Base-by-base conservation (phyloP, 2,329 filamentous ascomycete species). In the Colletotrichum acutatum region DNA sequence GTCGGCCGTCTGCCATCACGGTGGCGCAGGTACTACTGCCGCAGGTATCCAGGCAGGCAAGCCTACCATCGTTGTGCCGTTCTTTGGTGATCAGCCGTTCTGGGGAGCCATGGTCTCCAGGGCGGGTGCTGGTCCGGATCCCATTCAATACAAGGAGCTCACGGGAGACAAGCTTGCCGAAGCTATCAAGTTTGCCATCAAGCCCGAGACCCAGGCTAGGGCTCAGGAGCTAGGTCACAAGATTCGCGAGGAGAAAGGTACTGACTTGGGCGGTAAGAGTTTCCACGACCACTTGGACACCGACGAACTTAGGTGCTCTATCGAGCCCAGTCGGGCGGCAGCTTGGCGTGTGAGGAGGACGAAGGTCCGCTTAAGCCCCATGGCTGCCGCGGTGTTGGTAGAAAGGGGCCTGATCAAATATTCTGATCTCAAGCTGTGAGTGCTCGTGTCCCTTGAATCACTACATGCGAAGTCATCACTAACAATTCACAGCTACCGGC, bases 61-160 rank as follows among this genome's bases (percentile, higher is more conserved):
- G 66, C 95, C 95, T 2, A 97, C 95, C 0, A 89, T 97, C 2
- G 88, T 97, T 3, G 91, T 97, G 0, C 95, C 95, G 0, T 97
- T 97, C 84, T 97, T 95, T 78, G 94, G 94, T 1, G 94, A 96
- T 77, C 94, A 96, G 80, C 92, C 92, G 0, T 96, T 95, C 78
- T 95, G 94, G 94, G 94, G 94, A 8, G 87, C 91, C 11, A 95
- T 95, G 88, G 90, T 95, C 52, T 88, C 91, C 0, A 88, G 86
- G 71, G 92, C 93, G 7, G 92, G 93, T 11, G 94, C 93, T 6
- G 93, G 94, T 0, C 93, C 93, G 0, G 82, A 86, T 1, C 93
- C 93, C 0, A 90, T 95, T 61, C 91, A 91, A 0, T 90, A 92
- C 79, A 92, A 92, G 75, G 85, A 90, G 34, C 82, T 95, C 49